Conservation (phyloP, 108 stramenopile species). For the Nannochloropsis gaditana region DNA sequence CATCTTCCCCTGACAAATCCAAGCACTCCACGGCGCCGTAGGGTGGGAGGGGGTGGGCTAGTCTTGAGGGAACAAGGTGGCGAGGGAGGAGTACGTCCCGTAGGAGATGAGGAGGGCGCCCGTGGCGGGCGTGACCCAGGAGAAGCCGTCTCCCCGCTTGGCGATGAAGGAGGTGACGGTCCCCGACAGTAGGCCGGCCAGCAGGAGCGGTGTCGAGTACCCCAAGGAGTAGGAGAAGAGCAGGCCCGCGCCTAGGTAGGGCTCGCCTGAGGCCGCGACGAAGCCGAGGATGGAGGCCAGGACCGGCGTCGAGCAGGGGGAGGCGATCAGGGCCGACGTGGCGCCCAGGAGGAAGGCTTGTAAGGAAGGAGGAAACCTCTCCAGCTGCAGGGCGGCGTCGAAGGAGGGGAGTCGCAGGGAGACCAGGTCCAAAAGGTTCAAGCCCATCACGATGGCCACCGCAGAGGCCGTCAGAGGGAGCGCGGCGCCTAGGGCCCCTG, state of each 20-base stretch:
- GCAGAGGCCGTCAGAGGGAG: conserved; percentile 38
- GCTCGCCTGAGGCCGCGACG: conserved; percentile 37
- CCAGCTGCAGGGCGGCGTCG: conserved; percentile 35
- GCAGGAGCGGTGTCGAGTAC: conserved; percentile 48
- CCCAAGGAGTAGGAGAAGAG: conserved; percentile 41
- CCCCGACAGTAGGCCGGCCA: conserved; percentile 38
- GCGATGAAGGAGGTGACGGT: conserved; percentile 33
- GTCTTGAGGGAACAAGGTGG: conserved; percentile 25
- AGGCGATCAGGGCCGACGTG: conserved; percentile 43
- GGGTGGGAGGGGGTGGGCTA: too few species aligned
- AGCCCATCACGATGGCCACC: conserved; percentile 39
- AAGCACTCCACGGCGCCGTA: too few species aligned
- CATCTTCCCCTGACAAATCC: too few species aligned
- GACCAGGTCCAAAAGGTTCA: conserved; percentile 46
- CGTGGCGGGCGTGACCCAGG: conserved; percentile 46
- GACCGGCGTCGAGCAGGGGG: conserved; percentile 45
- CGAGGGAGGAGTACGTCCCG: conserved; percentile 40
- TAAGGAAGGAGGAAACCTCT: not conserved
- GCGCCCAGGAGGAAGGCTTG: conserved; percentile 26
- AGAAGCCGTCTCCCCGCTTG: conserved; percentile 34
- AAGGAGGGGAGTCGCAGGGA: conserved; percentile 33
- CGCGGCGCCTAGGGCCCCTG: conserved; percentile 23
- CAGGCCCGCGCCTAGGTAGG: conserved; percentile 32
- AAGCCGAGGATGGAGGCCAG: conserved; percentile 47
- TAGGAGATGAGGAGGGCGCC: conserved; percentile 47